These are phyloP conservation scores for Hortiboletus flavorubellus DNA, from an alignment of 768 basidiomycete genomes.

Conservation along the genomic window DNA sequence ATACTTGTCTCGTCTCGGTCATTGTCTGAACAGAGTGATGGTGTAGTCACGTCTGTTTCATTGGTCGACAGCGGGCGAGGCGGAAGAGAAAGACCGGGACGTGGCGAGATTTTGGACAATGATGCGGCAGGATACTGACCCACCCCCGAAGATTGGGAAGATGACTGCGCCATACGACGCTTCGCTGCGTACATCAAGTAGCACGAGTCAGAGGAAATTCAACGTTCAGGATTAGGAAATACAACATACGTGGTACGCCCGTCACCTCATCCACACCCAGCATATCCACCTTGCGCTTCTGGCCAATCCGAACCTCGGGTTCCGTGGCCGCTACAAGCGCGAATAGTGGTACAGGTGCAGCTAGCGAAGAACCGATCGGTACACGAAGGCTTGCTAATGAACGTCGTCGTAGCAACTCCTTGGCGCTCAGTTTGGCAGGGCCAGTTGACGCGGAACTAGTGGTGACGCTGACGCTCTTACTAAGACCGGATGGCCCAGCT, in stretches of 20 bases:
- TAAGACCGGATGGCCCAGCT: constrained; percentile 28
- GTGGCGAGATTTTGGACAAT: constrained; percentile 26
- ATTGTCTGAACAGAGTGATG: constrained; percentile 74
- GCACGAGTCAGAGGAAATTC: constrained; percentile 1
- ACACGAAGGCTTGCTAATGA: constrained; percentile 28
- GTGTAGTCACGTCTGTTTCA: constrained; percentile 50
- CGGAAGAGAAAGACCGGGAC: constrained; percentile 19
- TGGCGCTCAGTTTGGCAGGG: constrained; percentile 11
- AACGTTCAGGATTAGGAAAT: not conserved
- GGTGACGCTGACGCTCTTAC: constrained; percentile 26
- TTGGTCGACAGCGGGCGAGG: constrained; percentile 30
- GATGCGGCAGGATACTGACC: constrained; percentile 3
- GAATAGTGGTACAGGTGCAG: constrained; percentile 17
- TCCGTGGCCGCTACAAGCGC: constrained; percentile 4
- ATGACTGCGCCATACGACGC: constrained; percentile 34
- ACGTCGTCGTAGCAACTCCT: constrained; percentile 24
- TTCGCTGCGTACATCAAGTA: constrained; percentile 31
- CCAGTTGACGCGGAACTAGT: not conserved
- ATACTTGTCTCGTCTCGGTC: constrained; percentile 49
- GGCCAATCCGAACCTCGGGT: constrained; percentile 8
- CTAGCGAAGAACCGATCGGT: constrained; percentile 21
- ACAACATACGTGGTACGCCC: constrained; percentile 34
- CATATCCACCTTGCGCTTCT: constrained; percentile 34
- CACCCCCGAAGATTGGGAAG: constrained; percentile 25
- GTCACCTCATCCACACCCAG: constrained; percentile 24